A percentile compares a stretch with the other conserved stretches of the same genome.
Conservation (phyloP, 2,329 filamentous ascomycete genomes). For the Colletotrichum horii region DNA sequence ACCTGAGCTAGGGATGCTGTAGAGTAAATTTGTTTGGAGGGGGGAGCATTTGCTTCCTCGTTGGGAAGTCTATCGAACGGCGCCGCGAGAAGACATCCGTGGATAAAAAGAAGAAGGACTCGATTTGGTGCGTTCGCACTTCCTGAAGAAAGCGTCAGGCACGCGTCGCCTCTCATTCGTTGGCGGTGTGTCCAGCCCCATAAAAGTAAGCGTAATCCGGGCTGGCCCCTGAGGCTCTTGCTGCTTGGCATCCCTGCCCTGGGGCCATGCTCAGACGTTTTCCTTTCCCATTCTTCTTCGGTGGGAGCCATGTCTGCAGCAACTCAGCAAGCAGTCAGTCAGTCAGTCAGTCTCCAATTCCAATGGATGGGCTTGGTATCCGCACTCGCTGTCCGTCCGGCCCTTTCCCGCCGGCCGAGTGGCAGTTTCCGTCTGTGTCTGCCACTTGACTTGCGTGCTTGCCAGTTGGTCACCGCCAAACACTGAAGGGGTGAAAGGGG, state of each 20-base stretch:
- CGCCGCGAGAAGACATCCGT: neutral
- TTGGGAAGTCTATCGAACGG: neutral
- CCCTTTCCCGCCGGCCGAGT: neutral
- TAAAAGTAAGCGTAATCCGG: neutral
- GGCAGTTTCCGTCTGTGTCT: neutral
- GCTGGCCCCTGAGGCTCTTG: conserved; percentile 17
- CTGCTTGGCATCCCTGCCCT: conserved; percentile 15
- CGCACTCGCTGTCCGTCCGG: neutral
- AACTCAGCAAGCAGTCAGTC: neutral
- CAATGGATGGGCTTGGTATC: neutral
- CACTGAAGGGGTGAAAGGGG: neutral
- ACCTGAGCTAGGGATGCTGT: neutral
- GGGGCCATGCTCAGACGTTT: conserved; percentile 16
- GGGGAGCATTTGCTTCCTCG: neutral
- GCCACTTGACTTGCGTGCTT: neutral
- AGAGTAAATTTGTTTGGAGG: neutral
- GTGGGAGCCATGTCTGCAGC: neutral
- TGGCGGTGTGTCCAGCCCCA: neutral
- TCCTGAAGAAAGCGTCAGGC: neutral
- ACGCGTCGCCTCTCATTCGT: neutral
- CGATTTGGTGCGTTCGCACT: neutral
- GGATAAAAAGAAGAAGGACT: neutral
- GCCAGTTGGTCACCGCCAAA: neutral
- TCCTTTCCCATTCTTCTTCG: neutral
- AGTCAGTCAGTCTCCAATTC: neutral